phyloP scores from a whole-genome alignment of 305 asterid genomes.

The Fraxinus xanthoxyloides region DNA sequence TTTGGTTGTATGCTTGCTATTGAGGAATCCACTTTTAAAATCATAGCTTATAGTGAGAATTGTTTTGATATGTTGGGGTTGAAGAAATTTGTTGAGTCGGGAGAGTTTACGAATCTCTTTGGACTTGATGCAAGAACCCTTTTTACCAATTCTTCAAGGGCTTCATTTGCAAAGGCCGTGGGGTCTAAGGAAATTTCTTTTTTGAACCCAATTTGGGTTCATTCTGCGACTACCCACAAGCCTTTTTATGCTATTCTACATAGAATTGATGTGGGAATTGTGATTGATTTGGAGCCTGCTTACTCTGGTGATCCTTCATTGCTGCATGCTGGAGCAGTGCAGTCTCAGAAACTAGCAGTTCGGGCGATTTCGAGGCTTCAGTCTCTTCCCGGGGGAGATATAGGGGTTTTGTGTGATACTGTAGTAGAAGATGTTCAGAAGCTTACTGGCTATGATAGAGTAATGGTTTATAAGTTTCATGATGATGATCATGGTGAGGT shows the following conservation, averaged over 20 bases:
- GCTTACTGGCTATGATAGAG: constrained; percentile 30
- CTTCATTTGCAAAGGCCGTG: constrained; percentile 20
- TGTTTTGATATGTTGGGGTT: constrained; percentile 24
- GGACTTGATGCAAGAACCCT: constrained; percentile 30
- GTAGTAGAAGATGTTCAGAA: constrained; percentile 25
- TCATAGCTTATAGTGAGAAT: constrained; percentile 32
- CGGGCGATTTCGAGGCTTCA: constrained; percentile 27
- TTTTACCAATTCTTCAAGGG: constrained; percentile 16
- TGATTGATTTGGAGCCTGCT: constrained; percentile 30
- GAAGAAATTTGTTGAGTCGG: constrained; percentile 15
- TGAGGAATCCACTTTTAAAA: constrained; percentile 39
- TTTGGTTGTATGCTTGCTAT: constrained; percentile 67
- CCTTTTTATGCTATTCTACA: constrained; percentile 32
- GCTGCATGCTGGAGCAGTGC: constrained; percentile 29
- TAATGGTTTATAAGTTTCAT: constrained; percentile 32
- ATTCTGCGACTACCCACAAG: constrained; percentile 22
- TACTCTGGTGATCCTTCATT: constrained; percentile 28
- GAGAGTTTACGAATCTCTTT: not conserved
- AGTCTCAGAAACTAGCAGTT: constrained; percentile 30
- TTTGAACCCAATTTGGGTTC: constrained; percentile 31
- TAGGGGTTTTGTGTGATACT: constrained; percentile 25
- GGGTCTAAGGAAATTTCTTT: constrained; percentile 22
- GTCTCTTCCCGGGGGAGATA: constrained; percentile 30
- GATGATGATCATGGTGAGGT: constrained; percentile 34
- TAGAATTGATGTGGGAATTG: constrained; percentile 31